A percentile compares a stretch with the other conserved stretches of the same genome.
Evolutionary conservation across 805 yeast genomes (phyloP).

Genomic region (Citeromyces nyonsensis): DNA sequence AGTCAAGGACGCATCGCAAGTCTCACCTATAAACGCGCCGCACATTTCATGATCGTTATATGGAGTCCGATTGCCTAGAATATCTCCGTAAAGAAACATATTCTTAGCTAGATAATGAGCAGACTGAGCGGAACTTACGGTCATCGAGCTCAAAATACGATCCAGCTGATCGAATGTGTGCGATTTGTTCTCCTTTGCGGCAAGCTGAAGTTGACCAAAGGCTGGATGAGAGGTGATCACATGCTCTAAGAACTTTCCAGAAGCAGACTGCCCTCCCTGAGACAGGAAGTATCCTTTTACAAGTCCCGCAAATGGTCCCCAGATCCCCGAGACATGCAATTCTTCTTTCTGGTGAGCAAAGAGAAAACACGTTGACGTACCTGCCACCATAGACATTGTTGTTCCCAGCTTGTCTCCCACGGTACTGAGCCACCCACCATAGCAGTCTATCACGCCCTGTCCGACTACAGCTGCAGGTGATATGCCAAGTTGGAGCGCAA

Average conservation of each 20-base stretch:
- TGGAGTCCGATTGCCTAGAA: conserved; percentile 45
- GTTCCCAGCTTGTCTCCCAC: conserved; percentile 9
- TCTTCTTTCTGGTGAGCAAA: conserved; percentile 9
- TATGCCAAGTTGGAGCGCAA: no score
- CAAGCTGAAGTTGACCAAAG: conserved; percentile 4
- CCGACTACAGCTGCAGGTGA: no score
- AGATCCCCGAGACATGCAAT: conserved; percentile 23
- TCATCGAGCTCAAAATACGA: background rate
- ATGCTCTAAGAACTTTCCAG: no score
- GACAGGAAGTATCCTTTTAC: no score
- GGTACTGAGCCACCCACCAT: conserved; percentile 34
- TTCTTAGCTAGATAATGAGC: conserved; percentile 15
- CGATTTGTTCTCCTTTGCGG: conserved; percentile 2
- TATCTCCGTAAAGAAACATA: conserved; percentile 36
- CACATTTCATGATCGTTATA: conserved; percentile 30
- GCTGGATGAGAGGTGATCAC: conserved; percentile 27
- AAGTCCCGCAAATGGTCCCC: conserved; percentile 46
- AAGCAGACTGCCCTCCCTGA: no score
- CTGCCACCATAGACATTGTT: conserved; percentile 36
- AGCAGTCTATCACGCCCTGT: conserved; percentile 45
- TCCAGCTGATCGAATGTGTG: conserved; percentile 3
- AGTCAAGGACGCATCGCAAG: conserved; percentile 15
- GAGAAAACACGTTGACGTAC: conserved; percentile 45
- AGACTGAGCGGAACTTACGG: background rate
- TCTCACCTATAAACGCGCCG: conserved; percentile 33